phyloP scores from a whole-genome alignment of 352 stramenopile genomes.

The Aphanomyces invadans region DNA sequence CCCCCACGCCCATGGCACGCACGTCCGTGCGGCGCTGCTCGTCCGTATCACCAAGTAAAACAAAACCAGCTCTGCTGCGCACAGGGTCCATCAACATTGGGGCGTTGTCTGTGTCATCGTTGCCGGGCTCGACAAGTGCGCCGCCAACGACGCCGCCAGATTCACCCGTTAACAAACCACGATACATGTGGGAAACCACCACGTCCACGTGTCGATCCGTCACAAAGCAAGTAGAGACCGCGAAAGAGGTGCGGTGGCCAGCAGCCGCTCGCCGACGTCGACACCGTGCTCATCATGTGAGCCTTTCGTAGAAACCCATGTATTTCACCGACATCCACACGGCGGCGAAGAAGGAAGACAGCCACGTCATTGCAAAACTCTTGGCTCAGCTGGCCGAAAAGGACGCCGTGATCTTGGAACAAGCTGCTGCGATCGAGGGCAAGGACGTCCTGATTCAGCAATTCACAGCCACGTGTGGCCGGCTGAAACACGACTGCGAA shows the following conservation, averaged over 20 bases:
- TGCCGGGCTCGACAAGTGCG: too few relatives aligned
- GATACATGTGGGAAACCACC: conserved; percentile 7
- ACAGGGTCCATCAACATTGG: neutral
- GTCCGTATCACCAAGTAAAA: neutral
- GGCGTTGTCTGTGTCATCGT: neutral
- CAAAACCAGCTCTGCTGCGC: neutral
- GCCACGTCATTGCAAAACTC: conserved; percentile 4
- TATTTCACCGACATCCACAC: neutral
- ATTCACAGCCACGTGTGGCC: conserved; percentile 6
- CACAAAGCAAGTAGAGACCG: neutral
- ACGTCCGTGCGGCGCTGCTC: neutral
- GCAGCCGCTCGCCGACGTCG: neutral
- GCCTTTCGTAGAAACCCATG: conserved; percentile 7
- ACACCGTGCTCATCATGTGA: too few relatives aligned
- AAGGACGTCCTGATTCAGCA: conserved; percentile 12
- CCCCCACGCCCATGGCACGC: neutral
- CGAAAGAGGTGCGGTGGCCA: neutral
- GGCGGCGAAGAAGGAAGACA: conserved; percentile 1
- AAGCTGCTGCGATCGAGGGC: neutral
- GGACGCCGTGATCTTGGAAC: neutral
- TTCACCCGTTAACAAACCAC: neutral
- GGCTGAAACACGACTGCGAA: conserved; percentile 15
- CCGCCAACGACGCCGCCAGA: neutral
- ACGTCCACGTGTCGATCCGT: neutral
- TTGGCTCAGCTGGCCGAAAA: conserved; percentile 12